Evolutionary conservation across 768 basidiomycete species (phyloP), one percentile per base, ranked within the genome.

Genomic region (Boletus vermiculosoides): DNA sequence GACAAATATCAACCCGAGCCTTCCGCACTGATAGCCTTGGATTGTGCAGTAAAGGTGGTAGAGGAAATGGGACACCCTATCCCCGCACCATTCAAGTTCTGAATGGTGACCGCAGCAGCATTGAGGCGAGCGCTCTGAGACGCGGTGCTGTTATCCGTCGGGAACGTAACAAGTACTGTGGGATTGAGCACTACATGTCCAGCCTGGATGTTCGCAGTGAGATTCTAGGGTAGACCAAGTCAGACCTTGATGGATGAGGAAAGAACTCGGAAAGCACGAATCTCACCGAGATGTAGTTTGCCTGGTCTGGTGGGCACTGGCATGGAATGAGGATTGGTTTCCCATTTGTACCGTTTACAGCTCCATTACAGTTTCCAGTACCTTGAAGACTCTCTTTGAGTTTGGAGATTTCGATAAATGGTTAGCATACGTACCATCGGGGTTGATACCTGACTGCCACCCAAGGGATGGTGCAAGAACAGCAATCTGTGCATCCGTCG

Each of bases 81-180:
- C 22, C 88, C 89, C 1, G 83, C 75, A 1, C 87, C 90, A 42
- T 78, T 75, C 51, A 90, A 69, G 66, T 90, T 91, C 72, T 90
- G 90, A 37, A 90, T 73, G 2, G 88, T 86, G 39, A 87, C 78
- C 9, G 84, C 65, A 15, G 83, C 78, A 25, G 86, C 78, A 50
- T 81, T 72, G 54, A 90, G 76, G 33, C 88, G 83, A 2, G 75
- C 74, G 44, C 61, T 66, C 64, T 79, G 76, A 22, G 76, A 75
- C 1, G 63, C 69, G 30, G 62, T 70, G 40, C 72, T 75, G 56
- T 69, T 66, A 53, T 80, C 80, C 0, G 68, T 73, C 13, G 80
- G 81, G 72, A 81, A 82, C 49, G 71, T 66, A 12, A 78, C 48
- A 28, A 59, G 56, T 20, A 81, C 72, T 2, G 64, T 57, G 10